These are phyloP conservation scores for Boletus rubroflammeus DNA, from an alignment of 768 basidiomycete genomes.

Conservation along the genomic window DNA sequence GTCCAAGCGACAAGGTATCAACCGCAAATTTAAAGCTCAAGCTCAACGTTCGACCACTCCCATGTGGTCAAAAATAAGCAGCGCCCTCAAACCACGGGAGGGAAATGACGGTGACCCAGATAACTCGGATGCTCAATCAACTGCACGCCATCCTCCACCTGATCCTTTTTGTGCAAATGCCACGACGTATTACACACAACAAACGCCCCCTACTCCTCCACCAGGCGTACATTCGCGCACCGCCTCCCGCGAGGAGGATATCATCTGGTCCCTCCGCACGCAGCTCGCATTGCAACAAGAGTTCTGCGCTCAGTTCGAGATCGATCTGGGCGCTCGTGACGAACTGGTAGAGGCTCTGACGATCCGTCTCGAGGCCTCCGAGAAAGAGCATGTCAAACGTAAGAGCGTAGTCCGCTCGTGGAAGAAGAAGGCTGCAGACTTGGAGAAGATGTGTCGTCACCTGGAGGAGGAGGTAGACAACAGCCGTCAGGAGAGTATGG, in stretches of 20 bases:
- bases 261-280: slow-evolving; percentile 70
- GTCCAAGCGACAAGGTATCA: neutral
- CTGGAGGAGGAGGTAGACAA: slow-evolving; percentile 87
- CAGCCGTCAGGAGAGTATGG: slow-evolving; percentile 76
- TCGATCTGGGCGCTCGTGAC: slow-evolving; percentile 70
- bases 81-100: slow-evolving; percentile 46
- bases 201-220: slow-evolving; percentile 65
- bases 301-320: slow-evolving; percentile 70
- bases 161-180: slow-evolving; percentile 75
- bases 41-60: slow-evolving; percentile 1
- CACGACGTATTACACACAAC: slow-evolving; percentile 74
- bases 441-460: slow-evolving; percentile 62
- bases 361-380: slow-evolving; percentile 48
- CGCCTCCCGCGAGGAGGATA: slow-evolving; percentile 66
- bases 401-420: slow-evolving; percentile 51
- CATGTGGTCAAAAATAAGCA: slow-evolving; percentile 66
- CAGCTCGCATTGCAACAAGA: slow-evolving; percentile 75
- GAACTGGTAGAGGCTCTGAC: slow-evolving; percentile 63
- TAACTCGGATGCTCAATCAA: slow-evolving; percentile 20
- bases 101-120: slow-evolving; percentile 20
- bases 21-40: neutral
- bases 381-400: slow-evolving; percentile 64
- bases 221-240: slow-evolving; percentile 50
- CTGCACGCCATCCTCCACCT: slow-evolving; percentile 42
- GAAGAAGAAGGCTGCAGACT: slow-evolving; percentile 75